phyloP scores from a whole-genome alignment of 495 filamentous ascomycete species.

The Penicillium chermesinum region DNA sequence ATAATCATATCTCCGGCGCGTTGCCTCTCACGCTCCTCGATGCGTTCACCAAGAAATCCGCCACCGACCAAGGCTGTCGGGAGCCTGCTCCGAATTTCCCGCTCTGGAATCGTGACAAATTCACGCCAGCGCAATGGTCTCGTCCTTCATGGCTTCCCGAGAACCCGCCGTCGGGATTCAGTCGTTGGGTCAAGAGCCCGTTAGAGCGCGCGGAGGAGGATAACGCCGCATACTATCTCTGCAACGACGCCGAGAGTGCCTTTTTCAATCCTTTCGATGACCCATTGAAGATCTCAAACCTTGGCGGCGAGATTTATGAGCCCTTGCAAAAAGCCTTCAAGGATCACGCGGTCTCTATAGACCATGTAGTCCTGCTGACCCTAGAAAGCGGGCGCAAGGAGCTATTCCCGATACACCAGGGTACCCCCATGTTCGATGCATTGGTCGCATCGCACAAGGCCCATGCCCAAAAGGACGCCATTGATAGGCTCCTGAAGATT shows the following conservation, averaged over 20 bases:
- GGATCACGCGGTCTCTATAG: slow-evolving; percentile 28
- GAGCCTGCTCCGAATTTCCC: slow-evolving; percentile 20
- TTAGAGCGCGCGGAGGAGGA: slow-evolving; percentile 15
- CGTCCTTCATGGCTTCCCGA: slow-evolving; percentile 27
- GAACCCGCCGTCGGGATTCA: slow-evolving; percentile 24
- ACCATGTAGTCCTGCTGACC: slow-evolving; percentile 40
- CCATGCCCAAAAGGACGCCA: slow-evolving; percentile 13
- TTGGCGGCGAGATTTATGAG: slow-evolving; percentile 30
- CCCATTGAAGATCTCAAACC: slow-evolving; percentile 41
- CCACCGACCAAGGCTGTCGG: slow-evolving; percentile 20
- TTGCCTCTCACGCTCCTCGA: slow-evolving; percentile 29
- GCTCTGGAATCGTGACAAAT: slow-evolving; percentile 11
- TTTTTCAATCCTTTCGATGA: slow-evolving; percentile 37
- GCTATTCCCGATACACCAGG: slow-evolving; percentile 41
- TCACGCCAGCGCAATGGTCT: slow-evolving; percentile 12
- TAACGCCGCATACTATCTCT: slow-evolving; percentile 17
- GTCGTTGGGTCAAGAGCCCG: slow-evolving; percentile 21
- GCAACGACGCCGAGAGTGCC: slow-evolving; percentile 12
- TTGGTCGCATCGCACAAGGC: slow-evolving; percentile 28
- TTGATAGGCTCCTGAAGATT: slow-evolving; percentile 28
- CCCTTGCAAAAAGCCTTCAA: slow-evolving; percentile 28
- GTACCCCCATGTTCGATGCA: slow-evolving; percentile 33
- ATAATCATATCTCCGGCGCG: slow-evolving; percentile 29
- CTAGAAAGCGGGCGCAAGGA: slow-evolving; percentile 46
- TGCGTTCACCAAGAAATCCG: slow-evolving; percentile 21